Percentiles rank a stretch among this genome's conserved stretches.
These are phyloP conservation scores for Fusarium kyushuense DNA, from an alignment of 2,329 filamentous ascomycete species.

Conservation along the genomic window DNA sequence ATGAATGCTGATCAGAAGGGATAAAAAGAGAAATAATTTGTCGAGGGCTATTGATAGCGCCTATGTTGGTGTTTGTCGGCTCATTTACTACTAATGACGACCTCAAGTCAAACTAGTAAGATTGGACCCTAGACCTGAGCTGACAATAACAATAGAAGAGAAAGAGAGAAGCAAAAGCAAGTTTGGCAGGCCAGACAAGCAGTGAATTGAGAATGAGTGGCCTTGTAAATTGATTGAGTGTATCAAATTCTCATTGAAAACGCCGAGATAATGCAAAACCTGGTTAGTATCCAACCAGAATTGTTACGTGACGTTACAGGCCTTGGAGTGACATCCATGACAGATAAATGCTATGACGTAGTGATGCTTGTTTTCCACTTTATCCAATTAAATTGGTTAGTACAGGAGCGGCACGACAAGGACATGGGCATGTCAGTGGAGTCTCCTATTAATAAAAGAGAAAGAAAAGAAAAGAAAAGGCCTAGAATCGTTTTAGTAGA, in stretches of 20 bases:
- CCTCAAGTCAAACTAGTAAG: neutral
- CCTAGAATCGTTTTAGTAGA: neutral
- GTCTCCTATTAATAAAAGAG: conserved; percentile 5
- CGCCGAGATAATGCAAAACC: conserved; percentile 22
- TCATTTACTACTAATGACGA: conserved; percentile 2
- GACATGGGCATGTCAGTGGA: neutral
- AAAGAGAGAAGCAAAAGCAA: conserved; percentile 12
- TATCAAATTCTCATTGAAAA: conserved; percentile 28
- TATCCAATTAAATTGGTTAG: conserved; percentile 12
- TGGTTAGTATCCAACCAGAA: conserved; percentile 24
- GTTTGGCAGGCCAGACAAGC: conserved; percentile 12
- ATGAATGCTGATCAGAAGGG: conserved; percentile 31
- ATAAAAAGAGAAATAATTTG: conserved; percentile 25
- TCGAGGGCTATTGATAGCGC: conserved; percentile 20
- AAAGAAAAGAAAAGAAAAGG: neutral
- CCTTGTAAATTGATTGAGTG: neutral
- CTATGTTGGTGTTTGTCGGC: neutral
- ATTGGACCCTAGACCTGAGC: neutral
- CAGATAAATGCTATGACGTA: conserved; percentile 33
- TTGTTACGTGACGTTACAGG: conserved; percentile 19
- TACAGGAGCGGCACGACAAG: conserved; percentile 13
- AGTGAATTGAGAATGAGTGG: neutral
- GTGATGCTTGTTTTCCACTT: conserved; percentile 9
- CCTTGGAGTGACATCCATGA: conserved; percentile 20
- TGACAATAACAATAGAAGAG: neutral